phyloP scores from a whole-genome alignment of 2,329 filamentous ascomycete species.

The Coniochaeta sp. region DNA sequence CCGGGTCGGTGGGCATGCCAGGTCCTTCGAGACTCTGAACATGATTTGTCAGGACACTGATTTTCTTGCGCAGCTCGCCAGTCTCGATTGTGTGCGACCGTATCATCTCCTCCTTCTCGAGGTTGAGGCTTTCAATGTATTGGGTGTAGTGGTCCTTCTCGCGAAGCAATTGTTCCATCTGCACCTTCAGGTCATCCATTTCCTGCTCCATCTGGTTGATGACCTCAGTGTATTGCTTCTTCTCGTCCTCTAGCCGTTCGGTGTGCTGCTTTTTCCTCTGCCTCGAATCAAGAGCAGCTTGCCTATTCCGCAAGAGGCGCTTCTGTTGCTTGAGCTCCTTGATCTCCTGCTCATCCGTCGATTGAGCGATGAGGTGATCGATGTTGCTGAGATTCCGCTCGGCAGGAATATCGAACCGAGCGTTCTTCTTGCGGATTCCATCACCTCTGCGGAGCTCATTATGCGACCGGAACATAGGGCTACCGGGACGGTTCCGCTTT shows the following conservation, averaged over 20 bases:
- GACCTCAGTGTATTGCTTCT: constrained; percentile 77
- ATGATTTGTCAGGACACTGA: constrained; percentile 70
- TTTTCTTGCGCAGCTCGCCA: constrained; percentile 85
- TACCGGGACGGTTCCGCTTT: constrained; percentile 60
- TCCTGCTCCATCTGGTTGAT: constrained; percentile 76
- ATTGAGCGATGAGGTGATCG: constrained; percentile 82
- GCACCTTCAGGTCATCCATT: constrained; percentile 58
- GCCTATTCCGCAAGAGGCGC: constrained; percentile 85
- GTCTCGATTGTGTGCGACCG: constrained; percentile 84
- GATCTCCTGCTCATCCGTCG: constrained; percentile 84
- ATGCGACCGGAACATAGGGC: constrained; percentile 63
- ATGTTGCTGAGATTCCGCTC: constrained; percentile 93
- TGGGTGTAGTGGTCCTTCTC: constrained; percentile 70
- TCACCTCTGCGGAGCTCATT: constrained; percentile 73
- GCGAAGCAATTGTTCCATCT: constrained; percentile 62
- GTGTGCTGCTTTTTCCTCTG: constrained; percentile 98
- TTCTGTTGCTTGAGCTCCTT: constrained; percentile 99
- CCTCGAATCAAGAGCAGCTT: constrained; percentile 93
- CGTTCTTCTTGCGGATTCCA: constrained; percentile 98
- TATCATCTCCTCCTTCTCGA: constrained; percentile 90
- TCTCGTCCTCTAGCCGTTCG: constrained; percentile 92
- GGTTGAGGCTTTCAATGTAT: constrained; percentile 67
- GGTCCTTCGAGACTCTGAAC: constrained; percentile 63
- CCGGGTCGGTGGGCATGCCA: constrained; percentile 30
- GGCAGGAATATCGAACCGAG: constrained; percentile 91